Evolutionary conservation across 192 early-diverging fungal genomes (phyloP).

Genomic region (Kickxella alabastrina): DNA sequence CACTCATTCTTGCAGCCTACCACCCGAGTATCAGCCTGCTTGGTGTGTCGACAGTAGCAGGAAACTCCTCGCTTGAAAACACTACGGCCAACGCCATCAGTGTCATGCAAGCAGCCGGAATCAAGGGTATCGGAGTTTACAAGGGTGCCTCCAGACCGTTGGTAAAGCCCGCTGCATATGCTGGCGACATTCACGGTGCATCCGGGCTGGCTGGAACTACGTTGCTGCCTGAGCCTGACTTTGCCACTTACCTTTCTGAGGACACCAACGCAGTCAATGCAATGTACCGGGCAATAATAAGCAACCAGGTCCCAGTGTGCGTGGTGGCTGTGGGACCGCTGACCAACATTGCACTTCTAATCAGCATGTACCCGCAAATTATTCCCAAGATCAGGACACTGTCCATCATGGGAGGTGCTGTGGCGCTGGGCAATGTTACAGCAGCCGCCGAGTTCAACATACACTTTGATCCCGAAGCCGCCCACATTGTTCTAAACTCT

Average conservation of each 20-base stretch:
- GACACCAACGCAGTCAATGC: constrained; percentile 13
- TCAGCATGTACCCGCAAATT: constrained; percentile 40
- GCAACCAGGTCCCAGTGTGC: constrained; percentile 4
- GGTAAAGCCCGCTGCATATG: constrained; percentile 6
- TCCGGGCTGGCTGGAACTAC: constrained; percentile 11
- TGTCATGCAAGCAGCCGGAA: constrained; percentile 15
- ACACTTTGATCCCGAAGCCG: constrained; percentile 22
- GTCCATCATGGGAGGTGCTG: constrained; percentile 42
- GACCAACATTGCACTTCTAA: constrained; percentile 43
- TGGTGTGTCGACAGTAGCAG: constrained; percentile 19
- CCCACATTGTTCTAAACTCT: constrained; percentile 18
- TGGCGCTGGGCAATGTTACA: constrained; percentile 12
- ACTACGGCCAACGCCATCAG: constrained; percentile 16
- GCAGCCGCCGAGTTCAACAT: constrained; percentile 31
- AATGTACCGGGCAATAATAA: constrained; percentile 14
- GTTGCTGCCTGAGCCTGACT: constrained; percentile 7
- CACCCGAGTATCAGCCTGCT: constrained; percentile 16
- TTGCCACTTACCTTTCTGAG: constrained; percentile 2
- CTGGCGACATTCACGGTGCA: constrained; percentile 7
- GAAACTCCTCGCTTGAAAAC: constrained; percentile 12
- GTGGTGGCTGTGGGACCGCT: constrained; percentile 40
- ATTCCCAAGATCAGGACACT: constrained; percentile 26
- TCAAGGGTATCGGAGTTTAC: constrained; percentile 16
- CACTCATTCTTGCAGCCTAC: constrained; percentile 22
- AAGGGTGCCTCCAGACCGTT: constrained; percentile 21